Evolutionary conservation across 257 asterid genomes (phyloP).

Genomic region (Solanum acaule): DNA sequence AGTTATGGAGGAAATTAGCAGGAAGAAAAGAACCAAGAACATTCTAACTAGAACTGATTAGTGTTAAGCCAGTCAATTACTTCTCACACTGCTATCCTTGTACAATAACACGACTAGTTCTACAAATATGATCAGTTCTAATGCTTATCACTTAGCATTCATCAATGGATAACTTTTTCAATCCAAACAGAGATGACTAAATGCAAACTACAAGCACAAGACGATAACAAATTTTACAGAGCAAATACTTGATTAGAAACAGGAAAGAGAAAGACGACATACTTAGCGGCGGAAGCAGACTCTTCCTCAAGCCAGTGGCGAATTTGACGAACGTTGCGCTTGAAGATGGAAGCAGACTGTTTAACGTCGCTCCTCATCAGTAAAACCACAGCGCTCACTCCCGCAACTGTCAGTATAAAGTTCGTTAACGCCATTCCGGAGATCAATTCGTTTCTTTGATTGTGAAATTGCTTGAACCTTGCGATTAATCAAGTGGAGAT

Average conservation of each 20-base stretch:
- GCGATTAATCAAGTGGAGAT: not conserved
- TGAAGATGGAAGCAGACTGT: conserved; percentile 57
- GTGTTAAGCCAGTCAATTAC: not conserved
- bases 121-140: not conserved
- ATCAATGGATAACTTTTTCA: not conserved
- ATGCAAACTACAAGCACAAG: not conserved
- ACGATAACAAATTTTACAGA: not conserved
- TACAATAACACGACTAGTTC: not conserved
- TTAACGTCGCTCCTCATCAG: conserved; percentile 58
- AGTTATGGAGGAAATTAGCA: not conserved
- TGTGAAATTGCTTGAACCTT: not conserved
- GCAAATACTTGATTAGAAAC: not conserved
- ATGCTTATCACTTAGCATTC: not conserved
- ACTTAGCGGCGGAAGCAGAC: conserved; percentile 55
- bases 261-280: not conserved
- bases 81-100: not conserved
- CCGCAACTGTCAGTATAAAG: conserved; percentile 62
- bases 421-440: conserved; percentile 52
- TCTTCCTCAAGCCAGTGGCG: conserved; percentile 75
- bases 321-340: conserved; percentile 57
- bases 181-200: not conserved
- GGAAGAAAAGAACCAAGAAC: not conserved
- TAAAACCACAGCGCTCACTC: conserved; percentile 52
- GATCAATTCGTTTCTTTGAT: not conserved
- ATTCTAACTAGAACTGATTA: not conserved